phyloP scores from a whole-genome alignment of 345 rosid genomes.

The Hevea brasiliensis region DNA sequence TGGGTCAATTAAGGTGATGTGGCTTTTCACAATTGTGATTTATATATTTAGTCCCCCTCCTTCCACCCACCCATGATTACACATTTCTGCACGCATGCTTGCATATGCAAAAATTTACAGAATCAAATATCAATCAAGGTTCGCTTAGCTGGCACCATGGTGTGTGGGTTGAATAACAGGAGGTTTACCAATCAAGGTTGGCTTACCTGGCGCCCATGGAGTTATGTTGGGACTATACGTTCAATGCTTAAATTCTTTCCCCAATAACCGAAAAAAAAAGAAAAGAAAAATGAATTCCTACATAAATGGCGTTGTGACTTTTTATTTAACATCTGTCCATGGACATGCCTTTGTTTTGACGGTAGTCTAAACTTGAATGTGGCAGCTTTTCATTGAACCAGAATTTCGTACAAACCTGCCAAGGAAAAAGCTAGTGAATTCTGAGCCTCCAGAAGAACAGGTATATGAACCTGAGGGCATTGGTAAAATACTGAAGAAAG shows the following conservation, averaged over 20 bases:
- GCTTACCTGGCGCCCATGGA: background rate
- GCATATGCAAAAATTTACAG: background rate
- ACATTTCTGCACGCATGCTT: background rate
- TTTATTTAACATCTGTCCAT: background rate
- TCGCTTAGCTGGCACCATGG: background rate
- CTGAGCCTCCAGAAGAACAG: conserved; percentile 69
- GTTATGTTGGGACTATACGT: background rate
- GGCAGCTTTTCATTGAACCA: conserved; percentile 85
- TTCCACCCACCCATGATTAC: background rate
- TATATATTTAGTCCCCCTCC: background rate
- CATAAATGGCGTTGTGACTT: background rate
- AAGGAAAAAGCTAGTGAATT: conserved; percentile 52
- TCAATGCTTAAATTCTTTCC: background rate
- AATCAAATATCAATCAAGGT: background rate
- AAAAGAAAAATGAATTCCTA: background rate
- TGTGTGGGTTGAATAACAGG: background rate
- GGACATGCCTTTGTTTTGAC: background rate
- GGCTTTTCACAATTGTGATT: background rate
- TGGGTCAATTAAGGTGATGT: conserved; percentile 86
- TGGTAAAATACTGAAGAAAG: conserved; percentile 69
- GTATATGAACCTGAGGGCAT: conserved; percentile 72
- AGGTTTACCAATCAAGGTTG: background rate
- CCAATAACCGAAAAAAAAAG: background rate
- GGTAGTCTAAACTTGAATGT: conserved; percentile 1
- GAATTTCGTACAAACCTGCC: conserved; percentile 80